These are phyloP conservation scores for Saraca asoca DNA, from an alignment of 331 rosid genomes.

Conservation along the genomic window DNA sequence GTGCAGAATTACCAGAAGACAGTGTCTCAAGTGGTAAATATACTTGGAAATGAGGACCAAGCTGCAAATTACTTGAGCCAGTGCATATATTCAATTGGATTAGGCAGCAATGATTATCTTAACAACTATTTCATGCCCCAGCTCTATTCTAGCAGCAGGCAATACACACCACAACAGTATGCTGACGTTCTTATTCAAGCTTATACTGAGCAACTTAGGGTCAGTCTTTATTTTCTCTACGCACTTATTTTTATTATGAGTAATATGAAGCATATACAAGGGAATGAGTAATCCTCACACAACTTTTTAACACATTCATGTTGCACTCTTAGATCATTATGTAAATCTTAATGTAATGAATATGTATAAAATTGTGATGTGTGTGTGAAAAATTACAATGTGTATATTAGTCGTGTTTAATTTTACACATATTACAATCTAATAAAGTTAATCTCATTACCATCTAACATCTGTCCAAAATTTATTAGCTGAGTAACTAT, in stretches of 20 bases:
- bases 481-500: too few relatives aligned
- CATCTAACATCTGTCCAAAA: too few relatives aligned
- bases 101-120: slow-evolving; percentile 96
- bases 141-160: slow-evolving; percentile 57
- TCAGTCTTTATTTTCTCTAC: slow-evolving; percentile 23
- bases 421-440: too few relatives aligned
- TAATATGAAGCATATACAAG: not conserved
- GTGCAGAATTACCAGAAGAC: slow-evolving; percentile 72
- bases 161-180: slow-evolving; percentile 63
- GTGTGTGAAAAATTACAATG: too few relatives aligned
- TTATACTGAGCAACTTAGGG: slow-evolving; percentile 66
- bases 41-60: slow-evolving; percentile 55
- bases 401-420: too few relatives aligned
- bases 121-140: slow-evolving; percentile 94
- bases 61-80: slow-evolving; percentile 64
- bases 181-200: slow-evolving; percentile 66
- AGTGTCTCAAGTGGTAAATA: slow-evolving; percentile 61
- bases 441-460: too few relatives aligned
- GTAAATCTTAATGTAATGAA: too few relatives aligned
- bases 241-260: not conserved
- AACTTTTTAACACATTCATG: too few relatives aligned
- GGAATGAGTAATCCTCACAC: too few relatives aligned
- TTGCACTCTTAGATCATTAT: too few relatives aligned
- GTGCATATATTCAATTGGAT: slow-evolving; percentile 81
- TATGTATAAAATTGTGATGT: too few relatives aligned